Conservation (phyloP, 2,329 filamentous ascomycete genomes). For the Colletotrichum siamense region DNA sequence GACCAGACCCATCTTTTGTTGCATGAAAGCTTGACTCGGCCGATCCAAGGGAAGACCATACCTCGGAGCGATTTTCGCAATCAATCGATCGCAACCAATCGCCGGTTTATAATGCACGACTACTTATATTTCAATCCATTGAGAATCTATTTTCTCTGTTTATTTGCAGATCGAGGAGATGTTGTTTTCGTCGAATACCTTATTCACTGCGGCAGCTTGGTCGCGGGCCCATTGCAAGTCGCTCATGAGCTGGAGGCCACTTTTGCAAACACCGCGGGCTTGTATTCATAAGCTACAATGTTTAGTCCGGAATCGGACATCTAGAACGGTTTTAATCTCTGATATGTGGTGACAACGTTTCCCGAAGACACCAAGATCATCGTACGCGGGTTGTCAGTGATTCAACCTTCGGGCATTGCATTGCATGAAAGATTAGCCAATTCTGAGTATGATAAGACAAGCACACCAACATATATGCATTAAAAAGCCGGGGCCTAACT, state of each 20-base stretch:
- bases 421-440: background rate
- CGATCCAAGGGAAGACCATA: background rate
- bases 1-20: background rate
- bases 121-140: too few relatives aligned
- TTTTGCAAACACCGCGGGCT: background rate
- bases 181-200: background rate
- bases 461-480: accelerated
- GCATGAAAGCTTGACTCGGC: background rate
- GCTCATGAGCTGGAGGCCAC: background rate
- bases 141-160: too few relatives aligned
- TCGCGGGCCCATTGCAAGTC: background rate
- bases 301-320: background rate
- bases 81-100: background rate
- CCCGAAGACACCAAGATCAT: background rate
- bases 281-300: too few relatives aligned
- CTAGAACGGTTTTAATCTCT: accelerated
- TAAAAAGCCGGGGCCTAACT: accelerated
- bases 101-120: too few relatives aligned
- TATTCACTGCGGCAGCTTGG: too few relatives aligned
- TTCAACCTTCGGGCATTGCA: background rate
- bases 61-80: background rate
- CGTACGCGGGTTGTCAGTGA: background rate
- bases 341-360: background rate
- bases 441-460: too few relatives aligned
- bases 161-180: background rate